Evolutionary conservation across 2,329 filamentous ascomycete species (phyloP), one percentile per base, ranked within the genome.

Genomic region (Tolypocladium ophioglossoides): DNA sequence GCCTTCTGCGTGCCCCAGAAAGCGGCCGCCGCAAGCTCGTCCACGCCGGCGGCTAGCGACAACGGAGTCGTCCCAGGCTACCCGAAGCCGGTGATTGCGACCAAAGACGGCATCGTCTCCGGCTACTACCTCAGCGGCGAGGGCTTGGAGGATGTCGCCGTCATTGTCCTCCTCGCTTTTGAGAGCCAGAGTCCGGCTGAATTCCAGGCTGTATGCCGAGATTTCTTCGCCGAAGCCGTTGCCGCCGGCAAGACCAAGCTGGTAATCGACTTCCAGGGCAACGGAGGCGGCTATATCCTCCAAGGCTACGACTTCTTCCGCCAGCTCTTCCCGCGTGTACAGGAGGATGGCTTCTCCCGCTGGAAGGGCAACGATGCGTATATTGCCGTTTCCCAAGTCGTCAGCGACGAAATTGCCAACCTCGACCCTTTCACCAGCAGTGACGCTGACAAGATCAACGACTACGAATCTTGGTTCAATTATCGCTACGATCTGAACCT

Each of bases 271-370:
- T 52, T 60, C 34, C 59, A 61, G 44, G 54, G 35, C 49, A 85
- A 85, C 59, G 77, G 75, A 2, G 83, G 83, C 44, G 82, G 83
- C 27, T 75, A 73, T 16, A 78, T 85, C 47, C 63, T 82, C 9
- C 74, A 78, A n/a, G 82, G 79, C 18, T 83, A 82, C 58, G 82
- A 84, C 61, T 72, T 86, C 30, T 84, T 85, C 69, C 78, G 79
- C 52, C 69, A 78, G 63, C 70, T 83, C 0, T 78, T 80, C 55
- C 63, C 64, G 3, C n/a, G 52, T 4, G 73, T 78, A 51, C 32
- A 49, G 39, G 49, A 56, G 24, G 57, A 58, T 71, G 77, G 58
- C 59, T 72, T 59, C 62, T 70, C 68, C 18, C 69, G 68, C 46
- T 73, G 71, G 71, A 69, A 70, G 47, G 64, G 67, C 30, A 68